Evolutionary conservation across 345 rosid species (phyloP).

Genomic region (Ceriops zippeliana): DNA sequence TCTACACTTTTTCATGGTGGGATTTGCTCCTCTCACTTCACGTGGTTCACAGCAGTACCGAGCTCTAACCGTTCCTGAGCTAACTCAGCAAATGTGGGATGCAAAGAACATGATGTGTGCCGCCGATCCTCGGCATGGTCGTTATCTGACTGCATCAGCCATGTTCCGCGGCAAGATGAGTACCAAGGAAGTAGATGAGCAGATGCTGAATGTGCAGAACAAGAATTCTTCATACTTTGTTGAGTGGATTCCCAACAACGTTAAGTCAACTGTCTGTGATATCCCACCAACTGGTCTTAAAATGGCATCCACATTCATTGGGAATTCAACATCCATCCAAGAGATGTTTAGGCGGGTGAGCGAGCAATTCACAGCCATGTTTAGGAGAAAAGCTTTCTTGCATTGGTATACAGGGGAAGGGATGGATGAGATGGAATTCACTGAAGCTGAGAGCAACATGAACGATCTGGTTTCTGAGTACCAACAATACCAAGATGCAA

Average conservation of each 20-base stretch:
- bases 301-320: slow-evolving; percentile 30
- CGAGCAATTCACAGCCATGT: slow-evolving; percentile 33
- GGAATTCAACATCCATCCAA: slow-evolving; percentile 27
- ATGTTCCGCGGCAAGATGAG: slow-evolving; percentile 33
- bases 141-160: slow-evolving; percentile 28
- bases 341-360: slow-evolving; percentile 32
- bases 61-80: slow-evolving; percentile 26
- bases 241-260: slow-evolving; percentile 32
- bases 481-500: slow-evolving; percentile 32
- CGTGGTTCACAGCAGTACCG: slow-evolving; percentile 31
- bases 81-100: slow-evolving; percentile 35
- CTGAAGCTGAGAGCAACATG: slow-evolving; percentile 32
- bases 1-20: slow-evolving; percentile 35
- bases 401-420: slow-evolving; percentile 31
- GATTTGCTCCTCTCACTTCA: slow-evolving; percentile 30
- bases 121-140: slow-evolving; percentile 27
- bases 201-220: slow-evolving; percentile 32
- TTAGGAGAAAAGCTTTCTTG: slow-evolving; percentile 30
- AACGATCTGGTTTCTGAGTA: slow-evolving; percentile 30
- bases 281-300: slow-evolving; percentile 27
- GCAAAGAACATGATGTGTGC: slow-evolving; percentile 34
- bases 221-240: slow-evolving; percentile 32
- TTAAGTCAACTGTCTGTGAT: slow-evolving; percentile 30
- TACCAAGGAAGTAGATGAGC: slow-evolving; percentile 28
- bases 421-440: slow-evolving; percentile 31